phyloP scores from a whole-genome alignment of 768 basidiomycete genomes.

The Ramaria sp. region DNA sequence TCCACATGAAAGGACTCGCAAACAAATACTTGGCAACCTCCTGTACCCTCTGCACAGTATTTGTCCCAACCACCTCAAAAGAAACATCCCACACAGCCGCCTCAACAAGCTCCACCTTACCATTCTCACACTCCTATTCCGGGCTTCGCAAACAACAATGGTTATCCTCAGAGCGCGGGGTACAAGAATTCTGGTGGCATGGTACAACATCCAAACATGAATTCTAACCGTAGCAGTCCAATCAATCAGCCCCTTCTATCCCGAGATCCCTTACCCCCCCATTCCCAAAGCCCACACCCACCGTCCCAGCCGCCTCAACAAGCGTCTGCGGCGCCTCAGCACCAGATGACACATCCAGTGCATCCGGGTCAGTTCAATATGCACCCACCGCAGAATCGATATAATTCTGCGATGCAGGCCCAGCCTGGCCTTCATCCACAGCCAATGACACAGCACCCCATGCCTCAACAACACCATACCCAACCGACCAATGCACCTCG shows the following conservation, averaged over 20 bases:
- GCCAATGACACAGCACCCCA: constrained; percentile 17
- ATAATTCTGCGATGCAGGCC: not conserved
- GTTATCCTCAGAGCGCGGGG: constrained; percentile 12
- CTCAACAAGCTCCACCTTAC: constrained; percentile 2
- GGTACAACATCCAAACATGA: constrained; percentile 4
- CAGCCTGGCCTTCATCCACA: constrained; percentile 12
- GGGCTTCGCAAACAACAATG: constrained; percentile 22
- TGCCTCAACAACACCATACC: constrained; percentile 15
- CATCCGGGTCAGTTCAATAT: constrained; percentile 8
- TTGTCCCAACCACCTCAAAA: constrained; percentile 12
- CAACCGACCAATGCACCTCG: constrained; percentile 13
- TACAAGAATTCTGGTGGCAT: constrained; percentile 12
- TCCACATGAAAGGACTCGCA: no score
- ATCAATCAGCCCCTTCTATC: constrained; percentile 23
- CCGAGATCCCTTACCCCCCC: constrained; percentile 21
- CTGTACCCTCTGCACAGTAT: constrained; percentile 16
- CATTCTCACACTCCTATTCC: constrained; percentile 13
- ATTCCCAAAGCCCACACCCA: constrained; percentile 1
- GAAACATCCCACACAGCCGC: not conserved
- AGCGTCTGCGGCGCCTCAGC: not conserved
- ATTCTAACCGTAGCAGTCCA: constrained; percentile 27
- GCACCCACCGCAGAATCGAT: constrained; percentile 2
- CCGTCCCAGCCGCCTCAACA: not conserved
- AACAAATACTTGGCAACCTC: constrained; percentile 8
- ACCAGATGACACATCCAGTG: not conserved